phyloP scores from a whole-genome alignment of 257 asterid genomes.

The Thymus quinquecostatus region DNA sequence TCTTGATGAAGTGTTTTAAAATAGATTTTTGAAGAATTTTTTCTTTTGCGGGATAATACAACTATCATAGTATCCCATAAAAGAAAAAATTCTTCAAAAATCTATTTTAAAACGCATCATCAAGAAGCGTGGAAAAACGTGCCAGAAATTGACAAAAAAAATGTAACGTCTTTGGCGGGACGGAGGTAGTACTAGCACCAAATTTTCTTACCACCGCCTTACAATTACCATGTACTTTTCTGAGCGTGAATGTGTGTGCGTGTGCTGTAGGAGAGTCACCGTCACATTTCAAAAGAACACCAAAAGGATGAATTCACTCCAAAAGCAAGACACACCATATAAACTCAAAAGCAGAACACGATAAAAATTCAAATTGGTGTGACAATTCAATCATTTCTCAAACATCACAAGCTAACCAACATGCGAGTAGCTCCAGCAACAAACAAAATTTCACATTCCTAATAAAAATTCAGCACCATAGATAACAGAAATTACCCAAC shows the following conservation, averaged over 20 bases:
- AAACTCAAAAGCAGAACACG: neutral
- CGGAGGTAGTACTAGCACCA: too few species aligned
- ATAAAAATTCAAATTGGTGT: neutral
- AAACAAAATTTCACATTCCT: neutral
- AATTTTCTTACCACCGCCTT: neutral
- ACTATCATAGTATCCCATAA: too few species aligned
- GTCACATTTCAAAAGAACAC: neutral
- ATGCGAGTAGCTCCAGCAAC: conserved; percentile 4
- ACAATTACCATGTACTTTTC: neutral
- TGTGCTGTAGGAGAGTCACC: neutral
- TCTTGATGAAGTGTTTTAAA: too few species aligned
- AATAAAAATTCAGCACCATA: conserved; percentile 7
- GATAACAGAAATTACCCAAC: conserved; percentile 52
- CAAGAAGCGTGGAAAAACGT: too few species aligned
- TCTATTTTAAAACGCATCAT: too few species aligned
- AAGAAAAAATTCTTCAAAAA: too few species aligned
- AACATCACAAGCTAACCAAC: conserved; percentile 16
- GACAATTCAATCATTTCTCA: conserved; percentile 1
- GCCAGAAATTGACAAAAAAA: too few species aligned
- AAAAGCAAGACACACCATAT: neutral
- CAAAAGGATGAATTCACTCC: neutral
- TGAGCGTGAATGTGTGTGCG: neutral
- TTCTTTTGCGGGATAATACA: too few species aligned
- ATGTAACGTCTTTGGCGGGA: too few species aligned
- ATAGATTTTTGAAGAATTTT: too few species aligned